Base-by-base conservation (phyloP, 208 protist species). In the Angomonas desouzai region DNA sequence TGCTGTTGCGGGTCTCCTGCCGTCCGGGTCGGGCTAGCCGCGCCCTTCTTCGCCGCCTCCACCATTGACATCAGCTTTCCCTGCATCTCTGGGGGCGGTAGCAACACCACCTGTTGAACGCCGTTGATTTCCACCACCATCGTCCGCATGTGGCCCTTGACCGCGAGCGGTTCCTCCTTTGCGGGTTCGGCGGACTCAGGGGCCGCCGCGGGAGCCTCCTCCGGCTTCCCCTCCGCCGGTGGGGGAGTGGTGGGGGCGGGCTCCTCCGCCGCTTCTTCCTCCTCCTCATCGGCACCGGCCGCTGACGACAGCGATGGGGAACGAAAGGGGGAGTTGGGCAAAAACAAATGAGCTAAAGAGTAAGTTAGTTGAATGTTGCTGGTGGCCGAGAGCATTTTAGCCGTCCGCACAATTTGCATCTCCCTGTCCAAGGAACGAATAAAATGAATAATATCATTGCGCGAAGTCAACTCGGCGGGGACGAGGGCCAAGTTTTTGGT, bases 341-440 rank as follows among this genome's bases (percentile, higher is more conserved):
- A 64, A 29, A 87, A 83, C 43, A 86, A 48, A 34, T 87, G 72
- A 0, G 75, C 79, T 0, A 79, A 78, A 25, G 79, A 86, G 66
- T 81, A 91, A 47, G 60, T 75, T 27, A 91, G 18, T 1, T 51
- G 71, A 4, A 79, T 76, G 36, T 74, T 62, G 38, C 85, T 87
- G 0, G 63, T 64, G 2, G 85, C 69, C 0, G 82, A 85, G 10
- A 88, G 77, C 70, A 89, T 77, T 49, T 79, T 77, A 27, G 79
- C 76, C 10, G 81, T 77, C 16, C 65, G 51, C 16, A 83, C 58
- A 65, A 95, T 51, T 62, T 85, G 64, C 20, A 72, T 66, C 62
- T 89, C 84, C 0, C 81, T 65, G 25, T 95, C 83, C 1, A 95
- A 70, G 1, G 68, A 81, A 7, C 70, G 70, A 10, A 95, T 30